phyloP scores from a whole-genome alignment of 129 eudicot genomes.

The Glebionis coronaria region DNA sequence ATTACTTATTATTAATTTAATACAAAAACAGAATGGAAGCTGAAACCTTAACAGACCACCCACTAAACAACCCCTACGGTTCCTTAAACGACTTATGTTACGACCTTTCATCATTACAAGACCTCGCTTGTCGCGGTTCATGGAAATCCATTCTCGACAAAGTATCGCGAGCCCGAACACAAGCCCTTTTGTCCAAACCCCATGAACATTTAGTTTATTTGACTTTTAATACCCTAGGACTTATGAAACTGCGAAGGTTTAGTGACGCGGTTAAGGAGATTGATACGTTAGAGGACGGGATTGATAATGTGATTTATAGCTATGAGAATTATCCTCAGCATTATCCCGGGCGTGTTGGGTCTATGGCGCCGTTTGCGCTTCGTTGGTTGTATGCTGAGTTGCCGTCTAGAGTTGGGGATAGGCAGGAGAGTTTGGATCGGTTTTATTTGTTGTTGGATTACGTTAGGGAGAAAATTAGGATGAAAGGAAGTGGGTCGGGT shows the following conservation, averaged over 20 bases:
- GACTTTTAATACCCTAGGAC: slow-evolving; percentile 68
- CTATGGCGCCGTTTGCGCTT: slow-evolving; percentile 82
- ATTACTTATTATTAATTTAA: too few species aligned
- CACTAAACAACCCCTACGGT: slow-evolving; percentile 45
- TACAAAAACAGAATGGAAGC: too few species aligned
- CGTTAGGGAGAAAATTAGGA: slow-evolving; percentile 31
- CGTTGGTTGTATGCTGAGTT: slow-evolving; percentile 74
- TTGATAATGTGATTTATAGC: slow-evolving; percentile 45
- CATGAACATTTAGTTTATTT: slow-evolving; percentile 85
- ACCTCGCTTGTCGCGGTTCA: slow-evolving; percentile 74
- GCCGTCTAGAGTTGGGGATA: slow-evolving; percentile 53
- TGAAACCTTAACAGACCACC: slow-evolving; percentile 31
- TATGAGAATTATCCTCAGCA: slow-evolving; percentile 54
- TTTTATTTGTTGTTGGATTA: slow-evolving; percentile 58
- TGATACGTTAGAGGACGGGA: slow-evolving; percentile 47
- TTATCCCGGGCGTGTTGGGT: slow-evolving; percentile 53
- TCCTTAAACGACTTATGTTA: slow-evolving; percentile 60
- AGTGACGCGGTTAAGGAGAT: slow-evolving; percentile 59
- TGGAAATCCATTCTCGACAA: slow-evolving; percentile 80
- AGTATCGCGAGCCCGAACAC: slow-evolving; percentile 65
- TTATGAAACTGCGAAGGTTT: slow-evolving; percentile 75
- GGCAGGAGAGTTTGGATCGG: slow-evolving; percentile 62
- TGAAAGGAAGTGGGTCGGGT: slow-evolving; percentile 1
- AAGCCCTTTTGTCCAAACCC: slow-evolving; percentile 62
- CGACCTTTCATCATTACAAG: slow-evolving; percentile 63